Percentiles rank a stretch among this genome's conserved stretches.
phyloP scores from a whole-genome alignment of 345 rosid genomes.

The Brassica rapa region DNA sequence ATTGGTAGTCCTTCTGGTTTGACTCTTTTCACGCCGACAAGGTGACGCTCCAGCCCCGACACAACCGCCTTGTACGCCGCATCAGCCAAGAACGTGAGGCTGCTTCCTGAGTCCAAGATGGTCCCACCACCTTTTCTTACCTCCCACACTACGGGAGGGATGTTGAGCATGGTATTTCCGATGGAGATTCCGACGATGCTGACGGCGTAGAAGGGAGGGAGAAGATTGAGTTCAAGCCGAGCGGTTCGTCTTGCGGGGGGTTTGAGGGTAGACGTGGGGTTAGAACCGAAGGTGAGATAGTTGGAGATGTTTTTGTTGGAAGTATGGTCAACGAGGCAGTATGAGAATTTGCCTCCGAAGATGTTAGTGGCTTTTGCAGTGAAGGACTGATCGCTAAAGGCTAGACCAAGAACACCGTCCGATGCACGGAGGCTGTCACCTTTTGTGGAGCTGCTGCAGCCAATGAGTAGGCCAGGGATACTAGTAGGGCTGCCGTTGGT shows the following conservation, averaged over 20 bases:
- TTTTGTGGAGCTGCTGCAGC: slow-evolving; percentile 48
- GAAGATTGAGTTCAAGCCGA: slow-evolving; percentile 43
- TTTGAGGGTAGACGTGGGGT: neutral
- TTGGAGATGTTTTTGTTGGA: slow-evolving; percentile 50
- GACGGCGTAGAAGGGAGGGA: slow-evolving; percentile 56
- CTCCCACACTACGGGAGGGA: slow-evolving; percentile 58
- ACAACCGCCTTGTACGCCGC: slow-evolving; percentile 49
- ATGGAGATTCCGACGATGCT: slow-evolving; percentile 52
- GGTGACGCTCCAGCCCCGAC: slow-evolving; percentile 34
- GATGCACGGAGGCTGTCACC: slow-evolving; percentile 44
- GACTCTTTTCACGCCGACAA: slow-evolving; percentile 39
- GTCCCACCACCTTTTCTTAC: slow-evolving; percentile 48
- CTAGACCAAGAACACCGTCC: slow-evolving; percentile 65
- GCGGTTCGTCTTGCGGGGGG: slow-evolving; percentile 31
- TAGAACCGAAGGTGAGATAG: slow-evolving; percentile 54
- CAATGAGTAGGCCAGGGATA: slow-evolving; percentile 44
- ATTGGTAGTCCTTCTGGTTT: slow-evolving; percentile 41
- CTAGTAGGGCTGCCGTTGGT: slow-evolving; percentile 37
- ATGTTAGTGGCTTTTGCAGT: slow-evolving; percentile 39
- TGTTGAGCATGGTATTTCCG: slow-evolving; percentile 40
- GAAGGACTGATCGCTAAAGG: slow-evolving; percentile 48
- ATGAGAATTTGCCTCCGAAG: slow-evolving; percentile 54
- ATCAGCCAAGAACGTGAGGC: slow-evolving; percentile 45
- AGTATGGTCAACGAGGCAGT: slow-evolving; percentile 64
- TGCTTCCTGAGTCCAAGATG: slow-evolving; percentile 60